These are phyloP conservation scores for Globisporangium yorkense DNA, from an alignment of 352 stramenopile species.

Conservation along the genomic window DNA sequence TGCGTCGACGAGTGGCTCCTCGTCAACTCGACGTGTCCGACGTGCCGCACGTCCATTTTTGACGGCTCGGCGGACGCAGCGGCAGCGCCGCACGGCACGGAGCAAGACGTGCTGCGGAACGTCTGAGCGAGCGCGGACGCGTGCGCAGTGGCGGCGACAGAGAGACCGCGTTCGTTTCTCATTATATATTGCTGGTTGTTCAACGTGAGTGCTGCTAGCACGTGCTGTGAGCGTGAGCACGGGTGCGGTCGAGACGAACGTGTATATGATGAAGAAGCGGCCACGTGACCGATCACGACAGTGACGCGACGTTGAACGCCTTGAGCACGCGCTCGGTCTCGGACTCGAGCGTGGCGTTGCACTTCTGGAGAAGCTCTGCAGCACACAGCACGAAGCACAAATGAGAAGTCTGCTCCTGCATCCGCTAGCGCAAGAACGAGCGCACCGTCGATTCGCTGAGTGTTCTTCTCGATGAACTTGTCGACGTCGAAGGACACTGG, in stretches of 20 bases:
- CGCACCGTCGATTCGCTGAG: conserved; percentile 7
- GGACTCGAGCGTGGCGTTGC: conserved; percentile 3
- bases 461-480: conserved; percentile 11
- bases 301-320: conserved; percentile 3
- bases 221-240: no score
- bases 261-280: no score
- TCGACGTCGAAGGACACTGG: background rate
- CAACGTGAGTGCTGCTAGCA: background rate
- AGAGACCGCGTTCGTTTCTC: background rate
- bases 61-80: conserved; percentile 12
- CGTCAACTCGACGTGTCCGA: conserved; percentile 85
- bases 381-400: background rate
- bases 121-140: conserved; percentile 16
- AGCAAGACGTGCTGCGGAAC: conserved; percentile 60
- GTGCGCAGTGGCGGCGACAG: background rate
- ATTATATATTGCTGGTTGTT: conserved; percentile 13
- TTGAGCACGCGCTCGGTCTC: conserved; percentile 9
- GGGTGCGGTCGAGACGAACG: background rate
- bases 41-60: conserved; percentile 82
- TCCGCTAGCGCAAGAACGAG: background rate
- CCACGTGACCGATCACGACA: background rate
- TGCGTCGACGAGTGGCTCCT: conserved; percentile 88
- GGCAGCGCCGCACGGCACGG: conserved; percentile 18
- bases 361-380: conserved; percentile 10
- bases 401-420: background rate